Evolutionary conservation across 345 rosid species (phyloP).

Genomic region (Eucalyptus regnans): DNA sequence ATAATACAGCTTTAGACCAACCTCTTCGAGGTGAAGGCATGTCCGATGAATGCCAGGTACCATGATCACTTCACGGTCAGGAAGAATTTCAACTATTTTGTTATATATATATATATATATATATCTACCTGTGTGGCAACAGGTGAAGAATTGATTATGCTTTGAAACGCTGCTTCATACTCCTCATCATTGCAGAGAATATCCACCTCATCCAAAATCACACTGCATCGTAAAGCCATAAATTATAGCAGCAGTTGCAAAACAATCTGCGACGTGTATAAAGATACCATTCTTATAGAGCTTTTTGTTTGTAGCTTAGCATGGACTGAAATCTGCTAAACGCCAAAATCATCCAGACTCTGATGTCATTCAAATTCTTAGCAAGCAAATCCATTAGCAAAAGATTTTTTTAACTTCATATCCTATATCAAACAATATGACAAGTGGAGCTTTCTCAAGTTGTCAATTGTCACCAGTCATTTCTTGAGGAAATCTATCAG

Average conservation of each 20-base stretch:
- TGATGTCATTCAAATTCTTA: neutral
- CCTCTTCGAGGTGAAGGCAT: conserved; percentile 82
- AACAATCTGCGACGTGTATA: neutral
- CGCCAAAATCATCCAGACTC: neutral
- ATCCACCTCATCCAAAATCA: conserved; percentile 84
- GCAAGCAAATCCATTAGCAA: neutral
- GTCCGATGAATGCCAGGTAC: conserved; percentile 86
- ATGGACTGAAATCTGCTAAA: neutral
- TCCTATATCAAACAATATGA: neutral
- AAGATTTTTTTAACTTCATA: neutral
- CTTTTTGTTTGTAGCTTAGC: neutral
- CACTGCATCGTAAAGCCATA: conserved; percentile 28
- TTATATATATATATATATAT: conserved; percentile 57
- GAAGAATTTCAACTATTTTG: conserved; percentile 70
- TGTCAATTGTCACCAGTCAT: neutral
- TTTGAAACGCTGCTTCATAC: conserved; percentile 63
- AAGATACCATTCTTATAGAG: neutral
- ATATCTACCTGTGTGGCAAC: conserved; percentile 50
- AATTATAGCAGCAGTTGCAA: neutral
- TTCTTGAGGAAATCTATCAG: neutral
- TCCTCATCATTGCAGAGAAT: conserved; percentile 67
- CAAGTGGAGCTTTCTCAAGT: neutral
- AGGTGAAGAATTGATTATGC: conserved; percentile 57
- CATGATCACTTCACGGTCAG: conserved; percentile 74
- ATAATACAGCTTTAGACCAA: conserved; percentile 5